A percentile compares a stretch with the other conserved stretches of the same genome.
Conservation (phyloP, 1,139 yeast genomes). For the Hyphopichia khmerensis region DNA sequence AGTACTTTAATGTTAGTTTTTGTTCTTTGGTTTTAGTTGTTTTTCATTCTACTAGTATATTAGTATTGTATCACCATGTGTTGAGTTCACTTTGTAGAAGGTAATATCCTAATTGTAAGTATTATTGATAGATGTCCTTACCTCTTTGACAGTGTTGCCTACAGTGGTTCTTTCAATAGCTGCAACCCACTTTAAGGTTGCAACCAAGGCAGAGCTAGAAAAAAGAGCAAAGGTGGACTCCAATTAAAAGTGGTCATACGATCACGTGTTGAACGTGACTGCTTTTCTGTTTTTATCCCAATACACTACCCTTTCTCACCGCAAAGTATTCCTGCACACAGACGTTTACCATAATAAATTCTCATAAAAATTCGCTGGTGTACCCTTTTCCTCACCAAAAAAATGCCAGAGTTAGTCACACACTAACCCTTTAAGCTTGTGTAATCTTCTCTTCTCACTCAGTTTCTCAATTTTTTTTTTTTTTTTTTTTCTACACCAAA, state of each 20-base stretch:
- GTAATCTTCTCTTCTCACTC: neutral
- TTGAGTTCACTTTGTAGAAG: too few relatives aligned
- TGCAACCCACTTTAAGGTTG: neutral
- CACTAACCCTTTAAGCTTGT: neutral
- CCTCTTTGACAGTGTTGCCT: too few relatives aligned
- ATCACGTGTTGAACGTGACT: constrained; percentile 2
- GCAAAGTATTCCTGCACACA: neutral
- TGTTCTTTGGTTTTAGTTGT: neutral
- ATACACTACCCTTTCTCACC: neutral
- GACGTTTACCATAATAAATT: neutral
- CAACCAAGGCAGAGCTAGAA: too few relatives aligned
- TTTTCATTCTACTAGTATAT: constrained; percentile 1
- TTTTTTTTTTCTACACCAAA: neutral
- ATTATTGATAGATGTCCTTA: too few relatives aligned
- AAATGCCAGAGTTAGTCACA: neutral
- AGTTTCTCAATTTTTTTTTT: neutral
- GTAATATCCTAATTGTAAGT: too few relatives aligned
- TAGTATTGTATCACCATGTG: constrained; percentile 1
- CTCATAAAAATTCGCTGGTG: neutral
- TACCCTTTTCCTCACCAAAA: neutral
- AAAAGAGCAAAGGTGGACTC: too few relatives aligned
- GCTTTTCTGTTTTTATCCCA: neutral
- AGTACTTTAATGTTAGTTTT: neutral
- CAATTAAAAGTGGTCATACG: too few relatives aligned
- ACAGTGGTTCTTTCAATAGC: too few relatives aligned